Base-by-base conservation (phyloP, 169 alveolate species). In the Theileria sp. region DNA sequence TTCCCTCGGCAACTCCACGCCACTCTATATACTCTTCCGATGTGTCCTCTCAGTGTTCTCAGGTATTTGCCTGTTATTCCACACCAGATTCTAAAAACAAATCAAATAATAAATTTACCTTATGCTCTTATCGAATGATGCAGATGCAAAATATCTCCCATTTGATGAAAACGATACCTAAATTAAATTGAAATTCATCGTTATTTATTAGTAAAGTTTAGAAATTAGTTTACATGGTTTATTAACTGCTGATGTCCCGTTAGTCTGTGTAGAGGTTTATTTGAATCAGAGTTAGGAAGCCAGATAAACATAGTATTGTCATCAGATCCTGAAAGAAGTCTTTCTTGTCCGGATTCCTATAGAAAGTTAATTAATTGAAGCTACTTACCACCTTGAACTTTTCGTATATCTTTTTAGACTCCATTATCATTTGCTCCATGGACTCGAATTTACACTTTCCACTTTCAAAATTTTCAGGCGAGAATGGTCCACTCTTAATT, bases 1-100 rank as follows among this genome's bases (percentile, higher is more conserved):
- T 98, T 91, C 67, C 98, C 95, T 91, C 98, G 98, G 15, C 98
- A 95, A n/a, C 99, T 91, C 99, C 99, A 97, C 3, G 97, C 94
- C 51, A 97, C 94, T 92, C 96, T 95, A 87, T 97, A 98, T 5
- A 97, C 99, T 51, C 98, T 94, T 1, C 98, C 98, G 1, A 97
- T 99, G 91, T 98, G 99, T 23, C 99, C 99, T 76, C 99, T 94
- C 77, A 96, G 95, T 19, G 96, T 92, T 44, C 95, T 92, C 61
- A 97, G 91, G 79, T 93, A 97, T 67, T 87, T 88, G 0, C 99
- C 99, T 4, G 97, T 94, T 28, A 87, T 81, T 17, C 98, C 95
- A 34, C 95, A 93, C 97, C 97, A 94, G 21, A 93, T 72, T 50
- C 94, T 87, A 72, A 58, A 17, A 28, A 21, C 32, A 5, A 30